Percentiles rank a stretch among this genome's conserved stretches.
Conservation (phyloP, 2,329 filamentous ascomycete genomes). For the Aspergillus hiratsukae region DNA sequence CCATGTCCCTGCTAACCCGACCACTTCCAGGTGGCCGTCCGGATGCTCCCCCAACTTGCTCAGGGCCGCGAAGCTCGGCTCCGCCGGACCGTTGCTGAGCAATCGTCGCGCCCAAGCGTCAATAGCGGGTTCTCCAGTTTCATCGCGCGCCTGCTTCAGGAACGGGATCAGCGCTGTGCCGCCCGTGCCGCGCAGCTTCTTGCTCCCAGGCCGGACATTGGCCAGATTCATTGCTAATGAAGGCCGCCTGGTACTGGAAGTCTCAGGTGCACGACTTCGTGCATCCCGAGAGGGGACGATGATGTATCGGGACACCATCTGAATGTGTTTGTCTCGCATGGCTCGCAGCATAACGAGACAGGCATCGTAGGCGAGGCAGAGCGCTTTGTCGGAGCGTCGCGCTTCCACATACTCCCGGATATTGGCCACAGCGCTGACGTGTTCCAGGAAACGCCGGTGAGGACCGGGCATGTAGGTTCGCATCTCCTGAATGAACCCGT, state of each 20-base stretch:
- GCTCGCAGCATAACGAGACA: conserved; percentile 74
- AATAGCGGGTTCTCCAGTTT: conserved; percentile 89
- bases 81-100: conserved; percentile 49
- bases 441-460: conserved; percentile 81
- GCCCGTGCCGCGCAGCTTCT: conserved; percentile 79
- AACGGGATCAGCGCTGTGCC: conserved; percentile 93
- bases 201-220: conserved; percentile 36
- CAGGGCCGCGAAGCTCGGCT: conserved; percentile 38
- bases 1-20: conserved; percentile 80
- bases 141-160: conserved; percentile 91
- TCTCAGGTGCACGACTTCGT: conserved; percentile 56
- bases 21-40: conserved; percentile 53
- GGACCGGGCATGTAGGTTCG: conserved; percentile 92
- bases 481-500: conserved; percentile 98
- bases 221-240: conserved; percentile 52
- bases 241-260: conserved; percentile 47
- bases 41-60: conserved; percentile 52
- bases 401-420: conserved; percentile 75
- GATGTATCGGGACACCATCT: conserved; percentile 94
- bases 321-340: conserved; percentile 91
- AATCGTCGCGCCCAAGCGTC: conserved; percentile 59
- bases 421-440: conserved; percentile 75
- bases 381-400: conserved; percentile 56
- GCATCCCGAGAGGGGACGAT: conserved; percentile 79
- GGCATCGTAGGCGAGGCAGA: conserved; percentile 82